phyloP scores from a whole-genome alignment of 345 rosid genomes.

The Eucalyptus shirleyi region DNA sequence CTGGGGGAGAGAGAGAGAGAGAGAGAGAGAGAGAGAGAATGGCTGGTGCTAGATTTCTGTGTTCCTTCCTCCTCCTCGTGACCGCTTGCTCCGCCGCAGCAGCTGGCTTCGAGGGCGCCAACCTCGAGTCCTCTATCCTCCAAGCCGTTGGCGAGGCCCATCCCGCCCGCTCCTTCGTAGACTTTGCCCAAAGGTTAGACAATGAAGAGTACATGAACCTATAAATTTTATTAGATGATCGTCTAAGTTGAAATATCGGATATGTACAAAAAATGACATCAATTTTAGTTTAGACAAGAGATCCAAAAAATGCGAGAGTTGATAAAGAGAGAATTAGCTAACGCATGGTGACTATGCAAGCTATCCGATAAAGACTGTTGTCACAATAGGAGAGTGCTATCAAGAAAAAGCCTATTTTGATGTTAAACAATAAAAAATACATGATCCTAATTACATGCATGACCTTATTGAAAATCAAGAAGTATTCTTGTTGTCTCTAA shows the following conservation, averaged over 20 bases:
- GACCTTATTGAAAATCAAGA: not conserved
- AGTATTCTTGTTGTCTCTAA: not conserved
- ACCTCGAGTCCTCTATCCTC: constrained; percentile 34
- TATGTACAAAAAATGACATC: not conserved
- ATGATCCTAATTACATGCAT: not conserved
- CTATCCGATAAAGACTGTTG: not conserved
- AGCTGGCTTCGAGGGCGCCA: constrained; percentile 37
- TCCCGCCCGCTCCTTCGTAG: constrained; percentile 52
- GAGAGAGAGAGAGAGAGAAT: not conserved
- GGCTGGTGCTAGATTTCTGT: not conserved
- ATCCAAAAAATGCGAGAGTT: not conserved
- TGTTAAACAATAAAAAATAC: not conserved
- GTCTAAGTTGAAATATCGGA: not conserved
- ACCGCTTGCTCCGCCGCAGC: constrained; percentile 15
- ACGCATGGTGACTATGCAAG: not conserved
- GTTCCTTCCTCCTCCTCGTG: constrained; percentile 10
- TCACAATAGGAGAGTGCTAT: accelerated
- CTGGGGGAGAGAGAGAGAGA: not conserved
- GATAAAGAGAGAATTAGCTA: not conserved
- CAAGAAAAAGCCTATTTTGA: not conserved
- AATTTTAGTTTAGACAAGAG: not conserved
- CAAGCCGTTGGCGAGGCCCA: constrained; percentile 36
- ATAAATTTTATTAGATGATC: not conserved
- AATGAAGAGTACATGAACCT: not conserved
- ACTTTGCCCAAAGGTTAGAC: constrained; percentile 49